Conservation (phyloP, 2,329 filamentous ascomycete species). For the Ploettnerulaceae sp. region DNA sequence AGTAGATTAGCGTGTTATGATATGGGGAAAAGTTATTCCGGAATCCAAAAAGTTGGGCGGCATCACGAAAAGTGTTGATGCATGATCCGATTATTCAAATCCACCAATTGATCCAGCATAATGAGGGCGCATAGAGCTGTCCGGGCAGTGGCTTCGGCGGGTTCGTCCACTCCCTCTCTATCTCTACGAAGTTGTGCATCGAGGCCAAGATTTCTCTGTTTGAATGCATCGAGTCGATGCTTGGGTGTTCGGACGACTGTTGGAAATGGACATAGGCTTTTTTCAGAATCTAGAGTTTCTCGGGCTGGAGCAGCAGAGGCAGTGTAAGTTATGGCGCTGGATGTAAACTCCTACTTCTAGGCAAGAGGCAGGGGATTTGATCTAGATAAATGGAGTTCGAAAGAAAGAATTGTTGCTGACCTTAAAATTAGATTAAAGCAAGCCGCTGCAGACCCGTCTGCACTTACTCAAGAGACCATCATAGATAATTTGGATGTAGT, state of each 20-base stretch:
- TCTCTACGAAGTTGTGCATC: constrained; percentile 21
- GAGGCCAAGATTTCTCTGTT: constrained; percentile 29
- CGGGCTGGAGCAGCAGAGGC: constrained; percentile 29
- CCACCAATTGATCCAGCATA: constrained; percentile 17
- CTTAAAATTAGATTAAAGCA: constrained; percentile 26
- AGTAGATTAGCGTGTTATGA: not conserved
- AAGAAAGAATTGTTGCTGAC: not conserved
- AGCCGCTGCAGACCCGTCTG: constrained; percentile 27
- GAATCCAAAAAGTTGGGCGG: constrained; percentile 7
- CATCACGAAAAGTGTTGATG: constrained; percentile 5
- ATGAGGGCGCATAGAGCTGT: constrained; percentile 31
- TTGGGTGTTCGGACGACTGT: constrained; percentile 11
- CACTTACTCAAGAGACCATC: constrained; percentile 28
- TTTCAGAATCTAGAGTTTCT: constrained; percentile 28
- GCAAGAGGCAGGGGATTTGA: no score
- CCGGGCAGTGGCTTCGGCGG: constrained; percentile 27
- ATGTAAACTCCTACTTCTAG: no score
- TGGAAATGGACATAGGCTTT: constrained; percentile 26
- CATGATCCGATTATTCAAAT: constrained; percentile 12
- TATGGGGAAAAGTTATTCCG: not conserved
- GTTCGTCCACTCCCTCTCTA: constrained; percentile 23
- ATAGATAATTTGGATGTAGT: constrained; percentile 44
- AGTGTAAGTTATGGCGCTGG: constrained; percentile 28
- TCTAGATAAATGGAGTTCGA: no score
- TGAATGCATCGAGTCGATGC: constrained; percentile 26